Evolutionary conservation across 768 basidiomycete species (phyloP).

Genomic region (Rhizopogon rudus): DNA sequence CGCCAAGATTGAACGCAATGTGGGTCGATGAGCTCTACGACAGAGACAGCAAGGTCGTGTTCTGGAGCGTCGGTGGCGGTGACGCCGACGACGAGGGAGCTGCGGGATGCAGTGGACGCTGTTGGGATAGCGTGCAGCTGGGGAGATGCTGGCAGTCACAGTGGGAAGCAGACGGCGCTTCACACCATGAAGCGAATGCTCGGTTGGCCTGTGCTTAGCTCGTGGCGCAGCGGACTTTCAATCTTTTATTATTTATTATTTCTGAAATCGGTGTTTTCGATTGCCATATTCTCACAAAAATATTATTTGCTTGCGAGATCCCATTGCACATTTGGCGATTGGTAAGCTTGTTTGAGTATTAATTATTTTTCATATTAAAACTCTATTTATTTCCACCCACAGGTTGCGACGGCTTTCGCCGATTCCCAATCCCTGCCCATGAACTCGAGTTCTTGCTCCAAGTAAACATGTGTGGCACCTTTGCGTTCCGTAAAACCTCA

Average conservation of each 20-base stretch:
- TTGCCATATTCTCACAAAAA: slow-evolving; percentile 1
- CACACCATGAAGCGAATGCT: slow-evolving; percentile 25
- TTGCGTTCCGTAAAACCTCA: not conserved
- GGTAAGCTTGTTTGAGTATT: not conserved
- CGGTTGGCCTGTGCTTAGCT: slow-evolving; percentile 2
- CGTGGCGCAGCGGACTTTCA: slow-evolving; percentile 25
- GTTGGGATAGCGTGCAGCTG: slow-evolving; percentile 25
- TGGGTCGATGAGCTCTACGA: slow-evolving; percentile 25
- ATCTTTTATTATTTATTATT: slow-evolving; percentile 12
- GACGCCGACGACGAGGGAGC: slow-evolving; percentile 29
- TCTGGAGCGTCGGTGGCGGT: slow-evolving; percentile 16
- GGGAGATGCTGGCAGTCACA: slow-evolving; percentile 52
- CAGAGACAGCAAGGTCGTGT: slow-evolving; percentile 17
- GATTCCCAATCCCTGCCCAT: not conserved
- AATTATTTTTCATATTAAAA: not conserved
- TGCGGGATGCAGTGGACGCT: slow-evolving; percentile 46
- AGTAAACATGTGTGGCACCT: not conserved
- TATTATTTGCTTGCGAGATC: not conserved
- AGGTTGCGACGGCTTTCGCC: not conserved
- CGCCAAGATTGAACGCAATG: slow-evolving; percentile 21
- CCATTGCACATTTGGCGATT: not conserved
- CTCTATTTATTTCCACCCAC: not conserved
- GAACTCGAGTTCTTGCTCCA: not conserved
- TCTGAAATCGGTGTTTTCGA: slow-evolving; percentile 11
- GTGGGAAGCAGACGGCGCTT: slow-evolving; percentile 47